Evolutionary conservation across 352 stramenopile species (phyloP), one percentile per base, ranked within the genome.

Genomic region (Plasmopara muralis): DNA sequence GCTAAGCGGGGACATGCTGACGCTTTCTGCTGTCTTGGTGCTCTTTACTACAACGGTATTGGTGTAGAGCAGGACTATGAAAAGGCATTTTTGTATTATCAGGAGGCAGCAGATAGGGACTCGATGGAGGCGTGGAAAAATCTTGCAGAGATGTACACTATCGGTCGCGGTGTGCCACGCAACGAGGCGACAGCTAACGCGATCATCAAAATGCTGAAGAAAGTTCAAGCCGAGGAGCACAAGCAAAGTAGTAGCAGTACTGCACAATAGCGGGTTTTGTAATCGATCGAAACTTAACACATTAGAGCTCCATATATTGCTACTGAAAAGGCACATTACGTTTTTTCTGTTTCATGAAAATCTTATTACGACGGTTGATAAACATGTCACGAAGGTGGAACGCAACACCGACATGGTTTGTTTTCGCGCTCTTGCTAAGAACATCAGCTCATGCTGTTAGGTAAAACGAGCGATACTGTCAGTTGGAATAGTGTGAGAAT

Each of bases 101-200:
- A 94, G 59, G 80, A 87, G 41, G 83, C 85, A 4, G 85, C 83
- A 14, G 83, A 93, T 39, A 72, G 68, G 33, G 65, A 92, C 66
- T 93, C 81, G 39, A 86, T 91, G 70, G 72, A 87, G 53, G 81
- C 83, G 6, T 94, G 83, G 83, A 91, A 94, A 62, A 94, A 92
- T 58, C 68, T 94, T 6, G 83, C 83, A 12, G 83, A 92, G 47
- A 94, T 94, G 83, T 91, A 94, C 57, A 80, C 70, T 18, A 57
- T 81, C 14, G 83, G 83, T 14, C 71, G 71, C 31, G 83, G 83
- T 30, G 82, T 94, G 25, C 79, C 81, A 13, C 74, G 81, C 51
- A 94, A 85, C 49, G 70, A 89, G 34, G 75, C 79, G 15, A 89
- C 80, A 44, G 83, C 83, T 37, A 72, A 84, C 13, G 83, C 81